These are phyloP conservation scores for Solanum bulbocastanum DNA, from an alignment of 257 asterid species.

Conservation along the genomic window DNA sequence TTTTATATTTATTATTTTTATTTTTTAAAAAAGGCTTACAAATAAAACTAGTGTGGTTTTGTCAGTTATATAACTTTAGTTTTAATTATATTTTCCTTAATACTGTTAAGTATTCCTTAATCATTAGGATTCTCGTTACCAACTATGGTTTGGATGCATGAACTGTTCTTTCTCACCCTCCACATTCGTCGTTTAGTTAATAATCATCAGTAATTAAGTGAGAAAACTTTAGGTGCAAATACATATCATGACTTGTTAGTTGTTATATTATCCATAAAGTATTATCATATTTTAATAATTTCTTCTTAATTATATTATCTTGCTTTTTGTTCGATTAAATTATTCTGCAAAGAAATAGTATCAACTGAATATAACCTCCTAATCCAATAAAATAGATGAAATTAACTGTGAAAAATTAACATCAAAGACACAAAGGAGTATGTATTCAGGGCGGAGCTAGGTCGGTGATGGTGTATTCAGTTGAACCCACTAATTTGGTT, in stretches of 20 bases:
- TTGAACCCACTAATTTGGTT: accelerated
- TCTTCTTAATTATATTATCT: neutral
- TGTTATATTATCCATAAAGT: neutral
- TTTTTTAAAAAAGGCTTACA: neutral
- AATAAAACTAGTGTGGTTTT: neutral
- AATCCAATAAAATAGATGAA: neutral
- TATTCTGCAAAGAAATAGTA: too few species aligned
- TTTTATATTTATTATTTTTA: neutral
- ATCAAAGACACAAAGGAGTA: too few species aligned
- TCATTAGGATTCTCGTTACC: neutral
- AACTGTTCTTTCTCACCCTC: neutral
- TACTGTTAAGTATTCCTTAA: neutral
- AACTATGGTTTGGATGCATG: neutral
- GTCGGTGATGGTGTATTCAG: too few species aligned
- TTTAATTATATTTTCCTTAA: neutral
- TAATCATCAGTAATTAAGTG: neutral
- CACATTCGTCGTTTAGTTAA: neutral
- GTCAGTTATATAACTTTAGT: neutral
- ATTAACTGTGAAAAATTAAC: too few species aligned
- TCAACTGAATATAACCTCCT: neutral
- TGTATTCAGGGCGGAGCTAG: accelerated
- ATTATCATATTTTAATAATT: neutral
- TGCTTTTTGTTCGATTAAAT: neutral
- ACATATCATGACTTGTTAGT: neutral
- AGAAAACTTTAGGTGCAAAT: neutral